Percentiles rank a stretch among this genome's conserved stretches.
phyloP scores from a whole-genome alignment of 768 basidiomycete species.

The Asterophora parasitica region DNA sequence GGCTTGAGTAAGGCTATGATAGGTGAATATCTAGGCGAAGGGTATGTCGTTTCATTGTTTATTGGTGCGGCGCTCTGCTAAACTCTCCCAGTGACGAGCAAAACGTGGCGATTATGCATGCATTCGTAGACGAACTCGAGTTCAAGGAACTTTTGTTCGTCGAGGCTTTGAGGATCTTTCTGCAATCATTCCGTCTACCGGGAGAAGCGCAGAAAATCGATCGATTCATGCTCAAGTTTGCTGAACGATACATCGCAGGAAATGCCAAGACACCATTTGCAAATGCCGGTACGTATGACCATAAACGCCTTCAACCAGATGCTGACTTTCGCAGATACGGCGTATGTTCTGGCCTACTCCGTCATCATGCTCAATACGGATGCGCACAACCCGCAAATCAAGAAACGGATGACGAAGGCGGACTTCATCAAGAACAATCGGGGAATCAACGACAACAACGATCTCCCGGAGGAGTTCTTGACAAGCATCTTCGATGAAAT shows the following conservation, averaged over 20 bases:
- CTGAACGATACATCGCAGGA: slow-evolving; percentile 90
- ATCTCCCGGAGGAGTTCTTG: slow-evolving; percentile 85
- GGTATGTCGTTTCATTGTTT: slow-evolving; percentile 44
- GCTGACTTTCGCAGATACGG: slow-evolving; percentile 56
- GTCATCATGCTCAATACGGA: slow-evolving; percentile 97
- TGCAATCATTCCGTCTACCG: slow-evolving; percentile 95
- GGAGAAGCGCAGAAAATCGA: slow-evolving; percentile 99
- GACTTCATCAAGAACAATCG: slow-evolving; percentile 95
- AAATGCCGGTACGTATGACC: slow-evolving; percentile 71
- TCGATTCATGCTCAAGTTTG: slow-evolving; percentile 98
- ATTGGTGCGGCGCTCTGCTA: neutral
- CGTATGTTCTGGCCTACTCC: slow-evolving; percentile 93
- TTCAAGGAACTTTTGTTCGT: slow-evolving; percentile 80
- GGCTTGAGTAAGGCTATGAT: slow-evolving; percentile 95
- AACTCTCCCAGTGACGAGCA: slow-evolving; percentile 63
- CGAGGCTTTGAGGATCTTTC: slow-evolving; percentile 82
- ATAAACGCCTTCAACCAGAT: neutral
- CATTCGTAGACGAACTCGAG: slow-evolving; percentile 91
- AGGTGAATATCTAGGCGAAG: slow-evolving; percentile 97
- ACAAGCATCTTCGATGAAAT: slow-evolving; percentile 86
- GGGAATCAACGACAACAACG: slow-evolving; percentile 88
- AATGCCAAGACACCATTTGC: slow-evolving; percentile 84
- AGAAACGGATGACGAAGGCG: slow-evolving; percentile 86
- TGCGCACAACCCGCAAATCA: slow-evolving; percentile 92
- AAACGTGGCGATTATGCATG: slow-evolving; percentile 94